Conservation (phyloP, 2,329 filamentous ascomycete genomes). For the Neonectria ditissima region DNA sequence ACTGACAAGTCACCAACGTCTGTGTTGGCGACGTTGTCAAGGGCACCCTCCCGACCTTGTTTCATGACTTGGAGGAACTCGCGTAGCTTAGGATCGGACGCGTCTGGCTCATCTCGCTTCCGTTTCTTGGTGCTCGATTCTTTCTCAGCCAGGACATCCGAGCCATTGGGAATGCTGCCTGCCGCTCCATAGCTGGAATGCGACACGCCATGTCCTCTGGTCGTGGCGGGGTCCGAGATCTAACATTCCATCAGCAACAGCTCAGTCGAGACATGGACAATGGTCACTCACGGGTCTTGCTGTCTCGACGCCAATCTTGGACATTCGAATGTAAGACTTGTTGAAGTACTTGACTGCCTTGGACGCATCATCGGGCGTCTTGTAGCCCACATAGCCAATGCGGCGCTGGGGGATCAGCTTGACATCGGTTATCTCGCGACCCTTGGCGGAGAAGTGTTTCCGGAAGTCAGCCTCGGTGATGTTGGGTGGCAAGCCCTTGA, state of each 20-base stretch:
- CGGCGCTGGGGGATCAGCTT: conserved; percentile 90
- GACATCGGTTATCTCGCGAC: conserved; percentile 85
- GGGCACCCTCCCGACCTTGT: conserved; percentile 53
- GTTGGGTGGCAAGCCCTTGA: conserved; percentile 87
- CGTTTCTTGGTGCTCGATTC: conserved; percentile 71
- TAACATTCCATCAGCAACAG: conserved; percentile 54
- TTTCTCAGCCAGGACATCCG: conserved; percentile 41
- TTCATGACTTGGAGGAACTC: conserved; percentile 91
- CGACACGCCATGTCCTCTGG: conserved; percentile 43
- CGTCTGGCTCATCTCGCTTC: conserved; percentile 70
- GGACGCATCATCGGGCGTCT: conserved; percentile 81
- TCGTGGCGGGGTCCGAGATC: conserved; percentile 58
- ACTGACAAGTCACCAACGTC: conserved; percentile 35
- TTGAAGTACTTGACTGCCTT: conserved; percentile 96
- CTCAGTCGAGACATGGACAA: conserved; percentile 33
- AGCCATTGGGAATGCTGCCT: conserved; percentile 31
- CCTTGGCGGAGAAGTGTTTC: conserved; percentile 84
- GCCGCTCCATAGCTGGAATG: conserved; percentile 40
- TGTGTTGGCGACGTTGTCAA: conserved; percentile 48
- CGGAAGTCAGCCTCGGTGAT: conserved; percentile 87
- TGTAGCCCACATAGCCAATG: conserved; percentile 97
- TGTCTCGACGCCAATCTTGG: conserved; percentile 89
- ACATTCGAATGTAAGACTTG: conserved; percentile 94
- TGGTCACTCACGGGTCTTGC: conserved; percentile 76
- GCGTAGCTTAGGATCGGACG: conserved; percentile 81